Evolutionary conservation across 192 early-diverging fungal genomes (phyloP).

Genomic region (Kickxella alabastrina): DNA sequence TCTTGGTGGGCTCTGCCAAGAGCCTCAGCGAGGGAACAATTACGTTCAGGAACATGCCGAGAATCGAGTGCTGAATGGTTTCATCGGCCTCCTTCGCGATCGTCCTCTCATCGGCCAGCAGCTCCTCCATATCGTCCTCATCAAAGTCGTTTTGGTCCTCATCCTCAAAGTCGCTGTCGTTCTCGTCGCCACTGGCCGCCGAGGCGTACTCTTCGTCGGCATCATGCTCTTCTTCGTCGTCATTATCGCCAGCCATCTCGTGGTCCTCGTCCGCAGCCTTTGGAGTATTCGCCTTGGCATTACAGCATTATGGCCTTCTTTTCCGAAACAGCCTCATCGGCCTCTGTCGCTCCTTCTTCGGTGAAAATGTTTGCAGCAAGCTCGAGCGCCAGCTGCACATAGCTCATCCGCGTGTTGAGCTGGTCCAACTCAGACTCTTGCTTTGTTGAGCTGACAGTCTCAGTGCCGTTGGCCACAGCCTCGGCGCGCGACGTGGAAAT

Average conservation of each 20-base stretch:
- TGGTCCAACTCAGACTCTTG: slow-evolving; percentile 17
- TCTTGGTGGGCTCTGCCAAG: slow-evolving; percentile 38
- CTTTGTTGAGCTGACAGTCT: not conserved
- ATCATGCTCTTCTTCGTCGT: slow-evolving; percentile 35
- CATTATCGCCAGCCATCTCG: slow-evolving; percentile 32
- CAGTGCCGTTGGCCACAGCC: slow-evolving; percentile 6
- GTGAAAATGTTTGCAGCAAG: slow-evolving; percentile 79
- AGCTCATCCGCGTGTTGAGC: slow-evolving; percentile 22
- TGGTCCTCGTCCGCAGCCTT: slow-evolving; percentile 50
- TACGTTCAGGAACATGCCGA: slow-evolving; percentile 44
- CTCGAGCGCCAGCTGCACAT: slow-evolving; percentile 65
- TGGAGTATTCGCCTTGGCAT: slow-evolving; percentile 36
- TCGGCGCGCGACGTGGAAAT: slow-evolving; percentile 6
- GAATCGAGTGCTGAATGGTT: slow-evolving; percentile 38
- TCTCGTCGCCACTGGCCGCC: slow-evolving; percentile 43
- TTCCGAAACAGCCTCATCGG: slow-evolving; percentile 3
- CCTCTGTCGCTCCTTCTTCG: slow-evolving; percentile 51
- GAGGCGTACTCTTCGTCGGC: slow-evolving; percentile 46
- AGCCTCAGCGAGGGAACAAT: slow-evolving; percentile 32
- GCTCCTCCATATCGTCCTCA: slow-evolving; percentile 42
- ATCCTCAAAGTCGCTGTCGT: slow-evolving; percentile 26
- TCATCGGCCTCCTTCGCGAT: slow-evolving; percentile 44
- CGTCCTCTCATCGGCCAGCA: slow-evolving; percentile 47
- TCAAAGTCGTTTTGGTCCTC: slow-evolving; percentile 51
- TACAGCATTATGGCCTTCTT: not conserved